Conservation (phyloP, 495 filamentous ascomycete species). For the Daldinia childiae region DNA sequence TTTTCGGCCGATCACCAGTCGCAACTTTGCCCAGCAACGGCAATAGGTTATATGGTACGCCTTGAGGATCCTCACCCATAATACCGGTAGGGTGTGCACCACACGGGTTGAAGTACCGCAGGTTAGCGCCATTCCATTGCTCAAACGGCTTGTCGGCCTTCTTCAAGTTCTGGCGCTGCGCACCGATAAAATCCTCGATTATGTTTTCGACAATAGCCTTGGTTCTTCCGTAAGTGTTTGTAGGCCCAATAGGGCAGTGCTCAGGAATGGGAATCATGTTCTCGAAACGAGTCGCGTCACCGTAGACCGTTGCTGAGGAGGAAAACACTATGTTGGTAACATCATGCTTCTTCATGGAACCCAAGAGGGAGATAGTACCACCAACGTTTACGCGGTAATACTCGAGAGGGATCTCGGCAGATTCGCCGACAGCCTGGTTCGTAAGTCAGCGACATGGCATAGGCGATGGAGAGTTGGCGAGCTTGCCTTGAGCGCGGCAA, state of each 20-base stretch:
- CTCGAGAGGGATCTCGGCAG: conserved; percentile 91
- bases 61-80: conserved; percentile 98
- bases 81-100: conserved; percentile 94
- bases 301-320: conserved; percentile 86
- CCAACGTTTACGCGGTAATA: conserved; percentile 98
- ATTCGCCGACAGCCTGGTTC: conserved; percentile 90
- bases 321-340: conserved; percentile 98
- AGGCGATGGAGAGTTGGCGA: conserved; percentile 5
- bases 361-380: conserved; percentile 87
- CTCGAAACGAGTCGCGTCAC: conserved; percentile 93
- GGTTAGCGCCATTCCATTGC: conserved; percentile 91
- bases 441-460: conserved; percentile 15
- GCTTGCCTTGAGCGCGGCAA: conserved; percentile 93
- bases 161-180: conserved; percentile 82
- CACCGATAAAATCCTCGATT: conserved; percentile 89
- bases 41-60: conserved; percentile 94
- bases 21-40: conserved; percentile 95
- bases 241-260: conserved; percentile 92
- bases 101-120: conserved; percentile 98
- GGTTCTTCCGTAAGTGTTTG: conserved; percentile 96
- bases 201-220: conserved; percentile 90
- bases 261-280: conserved; percentile 99
- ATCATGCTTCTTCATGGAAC: conserved; percentile 86
- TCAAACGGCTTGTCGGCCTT: conserved; percentile 80
- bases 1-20: conserved; percentile 91